Conservation (phyloP, 2,329 filamentous ascomycete genomes). For the Ilyonectria mors-panacis region DNA sequence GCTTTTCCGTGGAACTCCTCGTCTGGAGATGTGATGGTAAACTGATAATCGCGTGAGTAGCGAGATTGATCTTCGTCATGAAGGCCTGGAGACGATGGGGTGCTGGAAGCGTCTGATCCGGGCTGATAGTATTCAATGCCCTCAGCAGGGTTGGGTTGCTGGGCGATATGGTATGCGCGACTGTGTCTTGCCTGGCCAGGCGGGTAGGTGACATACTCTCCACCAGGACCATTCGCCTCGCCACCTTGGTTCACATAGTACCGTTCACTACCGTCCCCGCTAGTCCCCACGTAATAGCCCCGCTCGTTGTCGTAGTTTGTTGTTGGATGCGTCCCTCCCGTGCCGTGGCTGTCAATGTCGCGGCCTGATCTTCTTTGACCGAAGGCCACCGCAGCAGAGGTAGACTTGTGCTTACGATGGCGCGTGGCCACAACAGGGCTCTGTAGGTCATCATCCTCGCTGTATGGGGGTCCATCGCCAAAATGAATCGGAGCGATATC, state of each 20-base stretch:
- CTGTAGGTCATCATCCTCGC: conserved; percentile 94
- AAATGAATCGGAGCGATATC: conserved; percentile 88
- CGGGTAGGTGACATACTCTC: conserved; percentile 86
- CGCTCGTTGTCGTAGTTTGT: conserved; percentile 71
- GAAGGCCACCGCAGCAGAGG: conserved; percentile 63
- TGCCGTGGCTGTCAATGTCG: conserved; percentile 57
- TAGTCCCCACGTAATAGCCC: conserved; percentile 77
- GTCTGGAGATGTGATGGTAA: conserved; percentile 94
- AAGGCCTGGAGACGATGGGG: conserved; percentile 71
- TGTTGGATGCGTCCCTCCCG: conserved; percentile 62
- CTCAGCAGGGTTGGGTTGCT: conserved; percentile 62
- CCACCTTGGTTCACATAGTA: conserved; percentile 80
- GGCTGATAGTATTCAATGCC: conserved; percentile 67
- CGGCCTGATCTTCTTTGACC: conserved; percentile 63
- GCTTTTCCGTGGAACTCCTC: conserved; percentile 98
- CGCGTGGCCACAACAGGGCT: conserved; percentile 89
- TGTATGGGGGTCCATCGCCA: conserved; percentile 91
- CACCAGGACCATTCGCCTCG: conserved; percentile 82
- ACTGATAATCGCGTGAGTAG: conserved; percentile 93
- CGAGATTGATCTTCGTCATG: conserved; percentile 79
- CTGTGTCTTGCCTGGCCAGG: conserved; percentile 74
- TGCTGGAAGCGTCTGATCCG: conserved; percentile 72
- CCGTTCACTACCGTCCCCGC: conserved; percentile 79
- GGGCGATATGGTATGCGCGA: conserved; percentile 59
- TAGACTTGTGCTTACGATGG: conserved; percentile 88